A percentile compares a stretch with the other conserved stretches of the same genome.
Conservation (phyloP, 352 stramenopile species). For the Phytophthora multivora region DNA sequence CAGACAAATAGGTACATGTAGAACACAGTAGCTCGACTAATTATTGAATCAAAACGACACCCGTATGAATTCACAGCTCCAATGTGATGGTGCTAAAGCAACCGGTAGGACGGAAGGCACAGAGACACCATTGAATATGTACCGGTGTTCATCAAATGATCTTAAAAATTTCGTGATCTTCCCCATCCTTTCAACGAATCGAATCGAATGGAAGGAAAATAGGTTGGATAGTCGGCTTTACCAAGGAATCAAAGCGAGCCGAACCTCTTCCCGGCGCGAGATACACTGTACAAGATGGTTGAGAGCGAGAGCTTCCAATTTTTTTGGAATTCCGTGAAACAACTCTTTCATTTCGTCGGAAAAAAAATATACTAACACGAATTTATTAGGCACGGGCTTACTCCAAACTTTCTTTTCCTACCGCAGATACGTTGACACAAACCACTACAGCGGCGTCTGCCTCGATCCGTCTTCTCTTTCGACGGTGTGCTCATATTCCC, state of each 20-base stretch:
- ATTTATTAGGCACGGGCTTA: slow-evolving; percentile 24
- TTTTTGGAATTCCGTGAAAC: not conserved
- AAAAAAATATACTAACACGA: slow-evolving; percentile 20
- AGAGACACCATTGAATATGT: not conserved
- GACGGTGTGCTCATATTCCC: slow-evolving; percentile 32
- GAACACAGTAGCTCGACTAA: slow-evolving; percentile 21
- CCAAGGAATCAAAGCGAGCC: slow-evolving; percentile 6
- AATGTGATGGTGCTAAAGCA: slow-evolving; percentile 2
- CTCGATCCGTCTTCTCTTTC: slow-evolving; percentile 11
- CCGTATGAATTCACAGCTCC: slow-evolving; percentile 14
- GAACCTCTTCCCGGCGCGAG: slow-evolving; percentile 9
- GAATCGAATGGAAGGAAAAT: not conserved
- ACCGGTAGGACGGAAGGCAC: slow-evolving; percentile 4
- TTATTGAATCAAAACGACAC: slow-evolving; percentile 20
- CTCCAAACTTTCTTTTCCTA: slow-evolving; percentile 29
- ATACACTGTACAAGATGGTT: no score
- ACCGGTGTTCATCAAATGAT: slow-evolving; percentile 2
- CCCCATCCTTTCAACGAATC: slow-evolving; percentile 10
- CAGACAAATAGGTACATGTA: slow-evolving; percentile 15
- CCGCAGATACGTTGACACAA: slow-evolving; percentile 10
- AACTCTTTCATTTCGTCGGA: not conserved
- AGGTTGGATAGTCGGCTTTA: slow-evolving; percentile 14
- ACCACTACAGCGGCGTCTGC: not conserved
- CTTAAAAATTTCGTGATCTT: slow-evolving; percentile 13
- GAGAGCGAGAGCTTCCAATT: no score